Evolutionary conservation across 176 grass and related monocot species (phyloP).

Genomic region (Typha latifolia): DNA sequence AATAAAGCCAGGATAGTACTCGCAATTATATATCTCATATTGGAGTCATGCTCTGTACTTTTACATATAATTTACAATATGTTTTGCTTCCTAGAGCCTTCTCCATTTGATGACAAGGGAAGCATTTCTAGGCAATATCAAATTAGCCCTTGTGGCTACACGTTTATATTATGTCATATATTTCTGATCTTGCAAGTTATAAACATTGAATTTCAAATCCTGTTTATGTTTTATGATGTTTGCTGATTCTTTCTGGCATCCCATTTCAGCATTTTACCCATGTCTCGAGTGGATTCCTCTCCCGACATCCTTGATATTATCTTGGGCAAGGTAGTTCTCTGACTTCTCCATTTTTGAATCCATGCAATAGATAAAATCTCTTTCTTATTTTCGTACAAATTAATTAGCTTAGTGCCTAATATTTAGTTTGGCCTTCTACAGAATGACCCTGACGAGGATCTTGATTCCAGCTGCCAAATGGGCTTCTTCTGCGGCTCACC

Average conservation of each 20-base stretch:
- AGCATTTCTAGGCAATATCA: too few species aligned
- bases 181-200: background rate
- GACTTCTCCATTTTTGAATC: background rate
- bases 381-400: background rate
- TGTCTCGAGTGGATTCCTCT: conserved; percentile 40
- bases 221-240: background rate
- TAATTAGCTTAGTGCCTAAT: background rate
- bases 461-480: conserved; percentile 35
- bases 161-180: background rate
- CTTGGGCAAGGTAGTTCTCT: conserved; percentile 47
- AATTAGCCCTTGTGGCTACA: too few species aligned
- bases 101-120: too few species aligned
- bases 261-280: conserved; percentile 30
- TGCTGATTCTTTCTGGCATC: background rate
- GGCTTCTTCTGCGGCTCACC: conserved; percentile 79
- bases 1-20: too few species aligned
- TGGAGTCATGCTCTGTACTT: too few species aligned
- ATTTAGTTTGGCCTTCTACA: conserved; percentile 15
- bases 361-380: background rate
- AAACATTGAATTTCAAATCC: background rate
- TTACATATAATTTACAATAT: too few species aligned
- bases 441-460: conserved; percentile 55
- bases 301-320: conserved; percentile 67
- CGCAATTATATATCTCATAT: too few species aligned
- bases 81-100: too few species aligned